Percentiles rank a stretch among this genome's conserved stretches.
These are phyloP conservation scores for Ilyonectria destructans DNA, from an alignment of 2,329 filamentous ascomycete genomes.

Conservation along the genomic window DNA sequence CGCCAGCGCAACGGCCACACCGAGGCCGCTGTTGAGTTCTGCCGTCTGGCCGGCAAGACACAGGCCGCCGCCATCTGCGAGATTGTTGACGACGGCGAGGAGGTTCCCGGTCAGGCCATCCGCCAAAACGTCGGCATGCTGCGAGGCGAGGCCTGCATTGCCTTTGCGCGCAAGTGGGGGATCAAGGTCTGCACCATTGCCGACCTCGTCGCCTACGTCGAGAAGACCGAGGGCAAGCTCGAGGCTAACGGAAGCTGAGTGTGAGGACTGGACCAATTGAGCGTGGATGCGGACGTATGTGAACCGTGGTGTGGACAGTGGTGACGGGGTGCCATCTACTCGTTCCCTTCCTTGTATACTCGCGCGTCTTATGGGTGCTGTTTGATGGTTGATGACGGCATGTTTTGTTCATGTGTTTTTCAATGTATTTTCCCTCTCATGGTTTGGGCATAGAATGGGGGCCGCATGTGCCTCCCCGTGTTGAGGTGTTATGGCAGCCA, in stretches of 20 bases:
- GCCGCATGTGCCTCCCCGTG: constrained; percentile 10
- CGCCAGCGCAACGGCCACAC: constrained; percentile 88
- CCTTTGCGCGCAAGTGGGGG: constrained; percentile 90
- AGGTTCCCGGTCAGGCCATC: constrained; percentile 78
- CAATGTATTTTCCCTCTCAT: constrained; percentile 16
- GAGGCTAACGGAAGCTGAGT: constrained; percentile 56
- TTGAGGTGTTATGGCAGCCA: constrained; percentile 21
- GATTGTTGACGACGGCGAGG: constrained; percentile 88
- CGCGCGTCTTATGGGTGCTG: constrained; percentile 20
- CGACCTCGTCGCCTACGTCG: constrained; percentile 85
- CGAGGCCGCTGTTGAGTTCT: constrained; percentile 94
- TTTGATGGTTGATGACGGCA: constrained; percentile 21
- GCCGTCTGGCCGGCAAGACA: constrained; percentile 84
- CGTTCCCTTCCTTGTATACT: constrained; percentile 18
- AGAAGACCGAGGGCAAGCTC: constrained; percentile 80
- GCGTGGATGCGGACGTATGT: background rate
- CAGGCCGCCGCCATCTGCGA: constrained; percentile 90
- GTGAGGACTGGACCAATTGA: constrained; percentile 50
- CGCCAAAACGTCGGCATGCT: constrained; percentile 87
- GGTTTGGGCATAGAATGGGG: constrained; percentile 29
- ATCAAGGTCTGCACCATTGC: constrained; percentile 97
- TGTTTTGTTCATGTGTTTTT: constrained; percentile 24
- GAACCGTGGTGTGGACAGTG: background rate
- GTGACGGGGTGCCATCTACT: background rate
- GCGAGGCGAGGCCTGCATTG: constrained; percentile 88